These are phyloP conservation scores for Beauveria scarabaeidicola DNA, from an alignment of 2,329 filamentous ascomycete species.

Conservation along the genomic window DNA sequence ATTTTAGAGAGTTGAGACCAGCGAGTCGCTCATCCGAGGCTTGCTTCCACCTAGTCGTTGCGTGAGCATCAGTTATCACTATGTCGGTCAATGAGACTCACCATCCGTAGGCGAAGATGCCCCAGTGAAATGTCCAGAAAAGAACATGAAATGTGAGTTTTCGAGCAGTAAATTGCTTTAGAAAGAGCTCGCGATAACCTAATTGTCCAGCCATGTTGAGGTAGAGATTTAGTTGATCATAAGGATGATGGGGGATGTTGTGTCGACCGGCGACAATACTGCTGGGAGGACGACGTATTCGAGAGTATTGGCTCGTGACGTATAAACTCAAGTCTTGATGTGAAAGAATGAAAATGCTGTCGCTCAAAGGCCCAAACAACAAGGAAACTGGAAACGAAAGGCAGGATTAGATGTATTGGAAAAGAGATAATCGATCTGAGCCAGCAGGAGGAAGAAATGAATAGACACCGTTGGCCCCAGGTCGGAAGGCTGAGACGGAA, in stretches of 20 bases:
- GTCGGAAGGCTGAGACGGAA: conserved; percentile 10
- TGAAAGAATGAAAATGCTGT: background rate
- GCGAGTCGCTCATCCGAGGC: conserved; percentile 57
- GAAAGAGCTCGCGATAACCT: conserved; percentile 36
- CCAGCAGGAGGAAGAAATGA: conserved; percentile 40
- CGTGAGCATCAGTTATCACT: background rate
- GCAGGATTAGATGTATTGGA: conserved; percentile 17
- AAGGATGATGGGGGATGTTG: conserved; percentile 21
- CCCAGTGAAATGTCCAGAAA: conserved; percentile 73
- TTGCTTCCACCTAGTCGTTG: conserved; percentile 65
- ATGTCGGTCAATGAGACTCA: conserved; percentile 34
- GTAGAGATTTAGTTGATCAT: conserved; percentile 15
- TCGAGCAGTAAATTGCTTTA: conserved; percentile 57
- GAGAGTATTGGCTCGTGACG: background rate
- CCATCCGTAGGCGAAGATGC: conserved; percentile 80
- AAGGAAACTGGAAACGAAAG: background rate
- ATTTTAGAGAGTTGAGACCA: conserved; percentile 70
- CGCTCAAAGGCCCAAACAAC: background rate
- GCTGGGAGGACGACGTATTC: background rate
- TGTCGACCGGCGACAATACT: conserved; percentile 48
- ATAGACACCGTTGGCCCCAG: conserved; percentile 16
- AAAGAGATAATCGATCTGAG: conserved; percentile 42
- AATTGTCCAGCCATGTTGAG: conserved; percentile 32
- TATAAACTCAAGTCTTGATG: background rate
- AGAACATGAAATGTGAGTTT: conserved; percentile 74